phyloP scores from a whole-genome alignment of 75 land plant genomes.

The Sequoia sempervirens region DNA sequence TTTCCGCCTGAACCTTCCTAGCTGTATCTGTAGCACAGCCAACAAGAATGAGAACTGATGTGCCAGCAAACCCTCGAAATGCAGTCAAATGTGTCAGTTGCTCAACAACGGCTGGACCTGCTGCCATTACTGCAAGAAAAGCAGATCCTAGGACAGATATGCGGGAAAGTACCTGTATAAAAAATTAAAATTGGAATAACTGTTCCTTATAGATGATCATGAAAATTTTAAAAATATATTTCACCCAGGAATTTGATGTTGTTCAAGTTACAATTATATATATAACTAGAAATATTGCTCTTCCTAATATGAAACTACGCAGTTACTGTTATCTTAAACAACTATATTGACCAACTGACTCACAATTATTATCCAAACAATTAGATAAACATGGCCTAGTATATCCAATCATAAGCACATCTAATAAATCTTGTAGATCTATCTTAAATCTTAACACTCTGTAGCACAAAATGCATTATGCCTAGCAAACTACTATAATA shows the following conservation, averaged over 20 bases:
- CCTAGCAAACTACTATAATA: neutral
- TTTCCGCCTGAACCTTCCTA: constrained; percentile 98
- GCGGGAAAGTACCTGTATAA: constrained; percentile 79
- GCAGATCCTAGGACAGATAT: constrained; percentile 96
- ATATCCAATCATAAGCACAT: neutral
- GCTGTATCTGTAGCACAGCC: constrained; percentile 99
- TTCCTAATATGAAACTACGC: neutral
- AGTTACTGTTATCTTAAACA: neutral
- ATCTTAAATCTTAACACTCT: neutral
- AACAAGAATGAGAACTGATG: constrained; percentile 95
- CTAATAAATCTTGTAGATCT: neutral
- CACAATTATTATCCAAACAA: neutral
- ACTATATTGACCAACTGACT: neutral
- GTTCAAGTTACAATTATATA: neutral
- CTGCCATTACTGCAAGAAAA: constrained; percentile 90
- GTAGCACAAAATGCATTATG: neutral
- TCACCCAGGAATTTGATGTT: neutral
- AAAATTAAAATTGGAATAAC: neutral
- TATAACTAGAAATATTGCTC: neutral
- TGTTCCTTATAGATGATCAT: neutral
- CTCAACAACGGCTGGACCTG: constrained; percentile 88
- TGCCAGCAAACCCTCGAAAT: constrained; percentile 98
- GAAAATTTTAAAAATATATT: constrained; percentile 7
- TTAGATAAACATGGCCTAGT: neutral
- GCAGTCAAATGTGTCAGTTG: constrained; percentile 90